Conservation (phyloP, 164 flowering plant species). For the Dillenia turbinata region DNA sequence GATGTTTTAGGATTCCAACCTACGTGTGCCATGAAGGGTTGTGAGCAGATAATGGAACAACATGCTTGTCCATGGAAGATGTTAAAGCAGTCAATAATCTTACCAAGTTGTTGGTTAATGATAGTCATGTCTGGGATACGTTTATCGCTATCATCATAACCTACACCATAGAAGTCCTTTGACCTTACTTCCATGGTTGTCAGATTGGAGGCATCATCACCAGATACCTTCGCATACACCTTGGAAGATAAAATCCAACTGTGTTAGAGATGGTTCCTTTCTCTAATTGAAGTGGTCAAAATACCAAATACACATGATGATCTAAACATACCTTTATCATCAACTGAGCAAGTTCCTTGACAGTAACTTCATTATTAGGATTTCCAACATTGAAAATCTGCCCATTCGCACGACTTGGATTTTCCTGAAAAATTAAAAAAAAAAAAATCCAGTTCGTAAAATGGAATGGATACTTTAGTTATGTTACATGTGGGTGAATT, state of each 20-base stretch:
- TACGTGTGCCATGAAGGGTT: neutral
- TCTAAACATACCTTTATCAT: constrained; percentile 20
- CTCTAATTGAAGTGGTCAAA: too few species aligned
- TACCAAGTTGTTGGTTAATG: constrained; percentile 13
- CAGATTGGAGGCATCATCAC: constrained; percentile 1
- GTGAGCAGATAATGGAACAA: too few species aligned
- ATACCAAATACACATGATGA: too few species aligned
- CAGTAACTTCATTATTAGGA: constrained; percentile 28
- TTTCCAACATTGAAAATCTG: constrained; percentile 30
- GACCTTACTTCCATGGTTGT: constrained; percentile 13
- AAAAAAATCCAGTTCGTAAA: neutral
- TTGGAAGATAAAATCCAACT: neutral
- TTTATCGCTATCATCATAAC: constrained; percentile 18
- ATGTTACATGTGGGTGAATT: too few species aligned
- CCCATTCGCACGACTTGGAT: constrained; percentile 21
- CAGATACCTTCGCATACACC: constrained; percentile 12
- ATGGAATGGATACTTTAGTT: neutral
- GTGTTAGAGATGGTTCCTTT: too few species aligned
- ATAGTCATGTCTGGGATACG: constrained; percentile 20
- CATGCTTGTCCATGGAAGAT: neutral
- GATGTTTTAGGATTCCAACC: constrained; percentile 18
- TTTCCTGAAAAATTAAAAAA: constrained; percentile 15
- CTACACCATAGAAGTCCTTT: constrained; percentile 15
- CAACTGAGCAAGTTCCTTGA: constrained; percentile 26
- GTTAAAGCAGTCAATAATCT: neutral